phyloP scores from a whole-genome alignment of 148 eudicot species.

The Cornus kousa region DNA sequence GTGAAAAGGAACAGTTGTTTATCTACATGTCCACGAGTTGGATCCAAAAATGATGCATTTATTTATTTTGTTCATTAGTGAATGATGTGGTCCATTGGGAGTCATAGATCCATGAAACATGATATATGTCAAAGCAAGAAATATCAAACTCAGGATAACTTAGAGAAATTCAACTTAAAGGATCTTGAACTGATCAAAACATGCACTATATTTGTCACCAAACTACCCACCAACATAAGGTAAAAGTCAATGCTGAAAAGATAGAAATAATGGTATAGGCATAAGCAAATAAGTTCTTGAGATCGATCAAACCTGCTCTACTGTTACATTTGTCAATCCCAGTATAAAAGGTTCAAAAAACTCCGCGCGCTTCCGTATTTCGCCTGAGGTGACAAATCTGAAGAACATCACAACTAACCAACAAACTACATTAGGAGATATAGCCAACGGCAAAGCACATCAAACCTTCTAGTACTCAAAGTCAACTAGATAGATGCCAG shows the following conservation, averaged over 20 bases:
- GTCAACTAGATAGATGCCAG: neutral
- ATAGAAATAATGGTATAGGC: neutral
- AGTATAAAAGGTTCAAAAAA: constrained; percentile 94
- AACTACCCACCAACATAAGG: neutral
- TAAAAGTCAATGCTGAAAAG: neutral
- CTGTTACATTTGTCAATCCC: constrained; percentile 79
- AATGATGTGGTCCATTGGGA: no score
- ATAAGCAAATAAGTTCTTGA: constrained; percentile 7
- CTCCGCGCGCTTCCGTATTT: constrained; percentile 74
- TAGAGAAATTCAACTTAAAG: no score
- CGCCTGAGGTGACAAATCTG: constrained; percentile 95
- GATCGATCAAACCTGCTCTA: constrained; percentile 74
- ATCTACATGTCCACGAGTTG: no score
- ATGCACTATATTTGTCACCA: neutral
- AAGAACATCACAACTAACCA: constrained; percentile 93
- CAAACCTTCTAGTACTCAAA: constrained; percentile 2
- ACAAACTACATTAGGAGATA: constrained; percentile 28
- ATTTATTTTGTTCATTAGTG: no score
- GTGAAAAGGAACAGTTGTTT: no score
- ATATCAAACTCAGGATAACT: no score
- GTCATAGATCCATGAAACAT: no score
- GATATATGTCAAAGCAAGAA: no score
- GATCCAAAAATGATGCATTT: no score
- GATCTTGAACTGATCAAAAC: no score
- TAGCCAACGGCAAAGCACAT: constrained; percentile 6